Percentiles rank a stretch among this genome's conserved stretches.
Evolutionary conservation across 2,329 filamentous ascomycete genomes (phyloP).

Genomic region (Colletotrichum spaethianum): DNA sequence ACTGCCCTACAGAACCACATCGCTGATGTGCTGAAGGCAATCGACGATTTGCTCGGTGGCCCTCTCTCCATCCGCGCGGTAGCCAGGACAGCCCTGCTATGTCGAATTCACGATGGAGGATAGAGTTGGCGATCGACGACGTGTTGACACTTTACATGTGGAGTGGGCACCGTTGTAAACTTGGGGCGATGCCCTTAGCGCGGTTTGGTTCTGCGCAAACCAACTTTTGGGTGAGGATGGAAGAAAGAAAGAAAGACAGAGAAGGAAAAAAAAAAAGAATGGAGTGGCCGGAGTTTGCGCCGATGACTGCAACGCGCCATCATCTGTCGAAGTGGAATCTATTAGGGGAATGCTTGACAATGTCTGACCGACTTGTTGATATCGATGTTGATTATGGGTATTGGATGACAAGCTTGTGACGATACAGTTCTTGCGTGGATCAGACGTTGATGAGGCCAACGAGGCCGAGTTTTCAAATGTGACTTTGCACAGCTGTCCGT

Average conservation of each 20-base stretch:
- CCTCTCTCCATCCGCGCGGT: conserved; percentile 22
- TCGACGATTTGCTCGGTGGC: conserved; percentile 34
- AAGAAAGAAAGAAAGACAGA: neutral
- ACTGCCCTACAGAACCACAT: conserved; percentile 31
- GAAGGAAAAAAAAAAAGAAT: neutral
- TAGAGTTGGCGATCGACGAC: conserved; percentile 37
- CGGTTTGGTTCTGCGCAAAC: conserved; percentile 17
- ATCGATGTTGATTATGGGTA: conserved; percentile 27
- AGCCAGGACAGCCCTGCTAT: conserved; percentile 26
- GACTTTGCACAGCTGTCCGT: conserved; percentile 3
- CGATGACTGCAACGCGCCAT: conserved; percentile 15
- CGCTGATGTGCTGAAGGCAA: conserved; percentile 21
- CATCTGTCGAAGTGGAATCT: conserved; percentile 13
- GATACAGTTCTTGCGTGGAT: conserved; percentile 31
- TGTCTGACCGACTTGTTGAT: conserved; percentile 1
- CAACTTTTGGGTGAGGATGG: neutral
- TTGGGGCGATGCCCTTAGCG: conserved; percentile 37
- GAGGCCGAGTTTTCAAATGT: conserved; percentile 1
- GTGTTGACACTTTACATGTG: conserved; percentile 23
- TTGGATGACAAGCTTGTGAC: conserved; percentile 18
- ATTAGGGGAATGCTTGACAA: neutral
- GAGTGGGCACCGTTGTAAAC: conserved; percentile 23
- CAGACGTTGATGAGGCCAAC: conserved; percentile 23
- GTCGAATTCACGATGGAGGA: conserved; percentile 14
- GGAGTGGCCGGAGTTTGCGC: conserved; percentile 29